Base-by-base conservation (phyloP, 208 protist species). In the Acanthamoeba divionensis region DNA sequence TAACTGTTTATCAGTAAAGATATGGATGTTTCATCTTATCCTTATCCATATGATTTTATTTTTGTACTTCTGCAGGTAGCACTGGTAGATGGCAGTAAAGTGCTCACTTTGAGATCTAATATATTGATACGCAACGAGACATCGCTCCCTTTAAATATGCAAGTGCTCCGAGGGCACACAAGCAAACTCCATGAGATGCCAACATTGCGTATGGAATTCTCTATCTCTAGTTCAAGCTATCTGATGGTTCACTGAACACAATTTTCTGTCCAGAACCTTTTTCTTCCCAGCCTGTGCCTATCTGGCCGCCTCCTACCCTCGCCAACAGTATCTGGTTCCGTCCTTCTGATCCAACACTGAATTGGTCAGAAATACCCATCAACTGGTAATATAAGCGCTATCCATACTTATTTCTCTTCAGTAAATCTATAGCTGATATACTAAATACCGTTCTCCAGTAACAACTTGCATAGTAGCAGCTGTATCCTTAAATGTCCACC, bases 81-180 rank as follows among this genome's bases (percentile, higher is more conserved):
- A 38, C 33, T 87, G 79, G 79, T 67, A 21, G 79, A 87, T 29
- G 79, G 79, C 18, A 87, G 79, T 60, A 87, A 87, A 45, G 52
- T 87, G 26, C 79, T 87, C 8, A 87, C 31, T 2, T 45, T 87
- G 1, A 33, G 79, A 21, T 87, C 79, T 8, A 87, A 87, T 31
- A 31, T 87, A 8, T 41, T 87, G 31, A 13, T 87, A 26, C 79
- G 79, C 31, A 87, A 87, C 13, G 79, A 87, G 57, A 87, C 79
- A 26, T 63, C 50, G 54, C 55, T 69, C 38, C 47, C 50, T 9
- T 18, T 87, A 9, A 60, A 87, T 41, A 45, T 87, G 12, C 79
- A 87, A 87, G 79, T 87, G 54, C 54, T 69, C 33, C 48, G 79
- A 41, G 36, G 5, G 5, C 36, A 41, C 36, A 41, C 36, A 41